Conservation (phyloP, 768 basidiomycete species). For the Crucibulum laeve region DNA sequence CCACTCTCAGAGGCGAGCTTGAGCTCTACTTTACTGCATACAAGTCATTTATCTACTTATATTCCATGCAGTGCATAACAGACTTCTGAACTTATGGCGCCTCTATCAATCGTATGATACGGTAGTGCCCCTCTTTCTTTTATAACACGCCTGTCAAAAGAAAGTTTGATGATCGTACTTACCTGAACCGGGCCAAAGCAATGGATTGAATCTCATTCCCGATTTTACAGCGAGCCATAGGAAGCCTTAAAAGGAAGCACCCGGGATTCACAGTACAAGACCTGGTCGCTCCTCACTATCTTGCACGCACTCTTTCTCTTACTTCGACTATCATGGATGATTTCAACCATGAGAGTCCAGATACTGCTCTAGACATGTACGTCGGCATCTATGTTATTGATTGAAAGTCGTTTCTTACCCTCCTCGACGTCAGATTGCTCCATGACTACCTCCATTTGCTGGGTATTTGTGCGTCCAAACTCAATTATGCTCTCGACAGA, state of each 20-base stretch:
- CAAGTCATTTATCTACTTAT: too few relatives aligned
- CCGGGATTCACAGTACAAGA: too few relatives aligned
- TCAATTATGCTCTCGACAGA: neutral
- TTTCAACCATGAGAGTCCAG: slow-evolving; percentile 9
- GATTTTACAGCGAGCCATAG: too few relatives aligned
- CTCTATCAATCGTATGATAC: neutral
- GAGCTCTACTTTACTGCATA: too few relatives aligned
- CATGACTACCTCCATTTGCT: slow-evolving; percentile 27
- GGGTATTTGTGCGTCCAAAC: slow-evolving; percentile 24
- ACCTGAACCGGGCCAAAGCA: neutral
- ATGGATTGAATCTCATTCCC: neutral
- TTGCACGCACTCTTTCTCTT: neutral
- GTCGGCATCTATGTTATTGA: neutral
- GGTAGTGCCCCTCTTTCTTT: neutral
- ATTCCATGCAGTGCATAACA: too few relatives aligned
- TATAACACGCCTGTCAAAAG: neutral
- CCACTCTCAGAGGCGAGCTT: too few relatives aligned
- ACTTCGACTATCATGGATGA: slow-evolving; percentile 1
- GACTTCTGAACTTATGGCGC: neutral
- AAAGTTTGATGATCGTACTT: neutral
- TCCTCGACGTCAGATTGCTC: slow-evolving; percentile 11
- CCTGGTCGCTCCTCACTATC: neutral
- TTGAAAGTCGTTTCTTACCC: neutral
- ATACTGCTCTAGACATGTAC: slow-evolving; percentile 10
- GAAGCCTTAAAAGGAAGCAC: neutral